Percentiles rank a stretch among this genome's conserved stretches.
phyloP scores from a whole-genome alignment of 2,329 filamentous ascomycete species.

The Sodiomyces alkalinus region DNA sequence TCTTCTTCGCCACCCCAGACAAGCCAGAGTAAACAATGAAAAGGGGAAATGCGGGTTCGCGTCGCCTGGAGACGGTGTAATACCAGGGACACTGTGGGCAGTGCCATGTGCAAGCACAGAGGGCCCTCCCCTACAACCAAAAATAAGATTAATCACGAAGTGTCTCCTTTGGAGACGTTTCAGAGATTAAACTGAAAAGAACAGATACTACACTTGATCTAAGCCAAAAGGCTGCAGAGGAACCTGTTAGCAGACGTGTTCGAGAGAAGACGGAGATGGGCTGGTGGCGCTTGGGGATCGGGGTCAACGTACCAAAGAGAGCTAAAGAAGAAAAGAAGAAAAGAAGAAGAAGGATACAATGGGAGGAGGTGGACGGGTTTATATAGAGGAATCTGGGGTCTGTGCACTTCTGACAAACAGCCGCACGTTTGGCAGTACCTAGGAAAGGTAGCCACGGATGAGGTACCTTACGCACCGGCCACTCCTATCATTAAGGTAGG shows the following conservation, averaged over 20 bases:
- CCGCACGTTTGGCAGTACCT: too few relatives aligned
- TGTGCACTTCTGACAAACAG: too few relatives aligned
- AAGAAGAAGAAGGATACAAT: slow-evolving; percentile 18
- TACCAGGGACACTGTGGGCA: slow-evolving; percentile 57
- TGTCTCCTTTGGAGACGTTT: slow-evolving; percentile 59
- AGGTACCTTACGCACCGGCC: too few relatives aligned
- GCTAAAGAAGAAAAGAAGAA: slow-evolving; percentile 37
- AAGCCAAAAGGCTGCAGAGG: slow-evolving; percentile 41
- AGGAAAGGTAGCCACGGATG: too few relatives aligned
- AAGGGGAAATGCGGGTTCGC: slow-evolving; percentile 45
- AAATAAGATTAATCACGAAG: slow-evolving; percentile 76
- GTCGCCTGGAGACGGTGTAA: slow-evolving; percentile 61
- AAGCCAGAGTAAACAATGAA: slow-evolving; percentile 44
- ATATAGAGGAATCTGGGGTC: too few relatives aligned
- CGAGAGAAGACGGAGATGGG: neutral
- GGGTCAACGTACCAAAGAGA: slow-evolving; percentile 25
- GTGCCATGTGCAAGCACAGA: slow-evolving; percentile 59
- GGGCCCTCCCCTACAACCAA: slow-evolving; percentile 38
- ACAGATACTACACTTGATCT: slow-evolving; percentile 95
- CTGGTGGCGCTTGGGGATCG: too few relatives aligned
- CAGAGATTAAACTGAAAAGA: slow-evolving; percentile 97
- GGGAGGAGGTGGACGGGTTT: too few relatives aligned
- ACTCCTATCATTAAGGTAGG: too few relatives aligned
- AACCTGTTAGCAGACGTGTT: slow-evolving; percentile 2
- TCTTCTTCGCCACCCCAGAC: slow-evolving; percentile 42